Base-by-base conservation (phyloP, 306 rosid species). In the Trifolium subterraneum region DNA sequence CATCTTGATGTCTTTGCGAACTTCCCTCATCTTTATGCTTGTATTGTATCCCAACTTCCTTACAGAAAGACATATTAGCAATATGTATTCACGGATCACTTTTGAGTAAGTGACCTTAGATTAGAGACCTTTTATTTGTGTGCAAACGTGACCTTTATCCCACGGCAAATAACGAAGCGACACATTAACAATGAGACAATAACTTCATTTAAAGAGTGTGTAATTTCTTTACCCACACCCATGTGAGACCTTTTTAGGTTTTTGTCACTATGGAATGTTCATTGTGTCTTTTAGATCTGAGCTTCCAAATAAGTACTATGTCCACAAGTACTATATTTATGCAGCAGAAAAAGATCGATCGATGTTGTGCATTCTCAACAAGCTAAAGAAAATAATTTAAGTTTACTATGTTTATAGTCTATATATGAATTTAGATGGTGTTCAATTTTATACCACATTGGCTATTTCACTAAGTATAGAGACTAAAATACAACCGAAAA, bases 1-100 rank as follows among this genome's bases (percentile, higher is more conserved):
- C n/a, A n/a, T n/a, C n/a, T n/a, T n/a, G n/a, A n/a, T n/a, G n/a
- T n/a, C n/a, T n/a, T n/a, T n/a, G 25, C 25, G 25, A 22, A 22
- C 25, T 22, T 27, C 31, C 31, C 38, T 48, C 55, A n/a, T 48
- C 19, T n/a, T 50, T 16, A 16, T 51, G 58, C 8, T 11, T 65
- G 48, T 15, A 64, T 11, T 65, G 48, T 15, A 64, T 71, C 44
- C 8, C 41, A 60, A 64, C 79, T 66, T 63, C 10, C 47, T 70
- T 66, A 81, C 80, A 56, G 9, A 78, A 58, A 71, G 25, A 73
- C 74, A 75, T 29, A 29, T 79, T 68, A 56, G 71, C 84, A 29
- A 76, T 51, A n/a, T 35, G 67, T 9, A 45, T 68, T 89, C 91
- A 89, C 94, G 91, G 94, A 85, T 85, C 56, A n/a, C 68, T 72